Conservation (phyloP, 306 rosid species). For the Lathyrus sativus region DNA sequence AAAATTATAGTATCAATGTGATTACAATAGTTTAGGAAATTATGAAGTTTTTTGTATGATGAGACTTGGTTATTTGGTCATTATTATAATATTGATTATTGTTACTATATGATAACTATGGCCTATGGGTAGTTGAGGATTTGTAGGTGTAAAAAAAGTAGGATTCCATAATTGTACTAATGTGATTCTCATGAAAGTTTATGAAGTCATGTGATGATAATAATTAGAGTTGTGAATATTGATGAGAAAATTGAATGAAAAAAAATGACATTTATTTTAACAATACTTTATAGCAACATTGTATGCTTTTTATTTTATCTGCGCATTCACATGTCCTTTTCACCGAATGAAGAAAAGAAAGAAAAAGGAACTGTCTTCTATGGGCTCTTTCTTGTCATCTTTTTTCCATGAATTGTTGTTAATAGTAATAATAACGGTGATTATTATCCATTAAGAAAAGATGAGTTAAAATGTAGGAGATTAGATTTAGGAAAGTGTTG, state of each 20-base stretch:
- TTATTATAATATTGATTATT: conserved; percentile 33
- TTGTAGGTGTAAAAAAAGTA: conserved; percentile 50
- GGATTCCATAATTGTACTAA: conserved; percentile 79
- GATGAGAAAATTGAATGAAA: conserved; percentile 47
- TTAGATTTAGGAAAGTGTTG: conserved; percentile 51
- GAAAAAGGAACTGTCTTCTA: conserved; percentile 44
- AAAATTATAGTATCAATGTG: conserved; percentile 20
- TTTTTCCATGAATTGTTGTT: conserved; percentile 35
- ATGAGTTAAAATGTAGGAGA: conserved; percentile 35
- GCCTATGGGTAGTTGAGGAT: conserved; percentile 38
- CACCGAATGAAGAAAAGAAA: conserved; percentile 64
- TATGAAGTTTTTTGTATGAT: conserved; percentile 22
- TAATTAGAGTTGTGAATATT: conserved; percentile 67
- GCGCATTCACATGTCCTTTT: conserved; percentile 80
- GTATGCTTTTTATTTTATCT: conserved; percentile 52
- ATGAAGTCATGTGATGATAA: conserved; percentile 87
- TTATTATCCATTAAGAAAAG: conserved; percentile 16
- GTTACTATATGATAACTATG: conserved; percentile 35
- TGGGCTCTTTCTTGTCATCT: conserved; percentile 32
- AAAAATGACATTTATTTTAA: conserved; percentile 40
- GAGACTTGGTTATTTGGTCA: conserved; percentile 41
- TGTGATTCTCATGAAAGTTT: conserved; percentile 75
- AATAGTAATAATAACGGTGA: conserved; percentile 2
- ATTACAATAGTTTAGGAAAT: conserved; percentile 35
- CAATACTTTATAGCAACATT: conserved; percentile 43